A percentile compares a stretch with the other conserved stretches of the same genome.
These are phyloP conservation scores for Penicillium sp. DNA, from an alignment of 2,329 filamentous ascomycete genomes.

Conservation along the genomic window DNA sequence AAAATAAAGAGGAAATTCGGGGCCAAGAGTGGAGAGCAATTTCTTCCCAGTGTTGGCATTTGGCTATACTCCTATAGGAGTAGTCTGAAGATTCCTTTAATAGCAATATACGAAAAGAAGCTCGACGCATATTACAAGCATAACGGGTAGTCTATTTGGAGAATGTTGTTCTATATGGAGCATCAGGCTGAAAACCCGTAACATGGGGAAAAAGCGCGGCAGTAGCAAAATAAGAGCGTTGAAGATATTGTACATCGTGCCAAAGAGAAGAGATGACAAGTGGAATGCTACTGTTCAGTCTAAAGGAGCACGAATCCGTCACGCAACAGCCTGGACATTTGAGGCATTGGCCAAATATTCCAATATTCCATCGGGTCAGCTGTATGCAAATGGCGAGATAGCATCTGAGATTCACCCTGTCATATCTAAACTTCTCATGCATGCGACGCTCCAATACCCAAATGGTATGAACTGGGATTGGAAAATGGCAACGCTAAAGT, in stretches of 20 bases:
- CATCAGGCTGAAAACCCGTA: not conserved
- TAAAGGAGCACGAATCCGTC: not conserved
- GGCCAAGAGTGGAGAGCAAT: not conserved
- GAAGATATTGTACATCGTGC: not conserved
- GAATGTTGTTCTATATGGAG: not conserved
- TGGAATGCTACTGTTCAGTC: not conserved
- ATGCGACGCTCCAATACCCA: not conserved
- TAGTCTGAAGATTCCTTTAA: not conserved
- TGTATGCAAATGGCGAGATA: not conserved
- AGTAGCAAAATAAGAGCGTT: conserved; percentile 1
- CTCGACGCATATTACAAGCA: not conserved
- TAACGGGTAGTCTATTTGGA: not conserved
- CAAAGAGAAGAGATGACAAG: not conserved
- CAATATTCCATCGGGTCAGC: not conserved
- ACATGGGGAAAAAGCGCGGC: not conserved
- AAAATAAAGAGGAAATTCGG: conserved; percentile 9
- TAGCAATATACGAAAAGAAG: not conserved
- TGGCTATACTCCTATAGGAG: not conserved
- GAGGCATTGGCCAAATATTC: not conserved
- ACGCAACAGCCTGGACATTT: not conserved
- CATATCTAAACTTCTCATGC: not conserved
- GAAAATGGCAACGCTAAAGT: not conserved
- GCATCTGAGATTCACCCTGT: not conserved
- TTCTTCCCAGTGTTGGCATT: not conserved
- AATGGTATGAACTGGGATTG: not conserved